Evolutionary conservation across 2,329 filamentous ascomycete species (phyloP).

Genomic region (Colletotrichum orbiculare): DNA sequence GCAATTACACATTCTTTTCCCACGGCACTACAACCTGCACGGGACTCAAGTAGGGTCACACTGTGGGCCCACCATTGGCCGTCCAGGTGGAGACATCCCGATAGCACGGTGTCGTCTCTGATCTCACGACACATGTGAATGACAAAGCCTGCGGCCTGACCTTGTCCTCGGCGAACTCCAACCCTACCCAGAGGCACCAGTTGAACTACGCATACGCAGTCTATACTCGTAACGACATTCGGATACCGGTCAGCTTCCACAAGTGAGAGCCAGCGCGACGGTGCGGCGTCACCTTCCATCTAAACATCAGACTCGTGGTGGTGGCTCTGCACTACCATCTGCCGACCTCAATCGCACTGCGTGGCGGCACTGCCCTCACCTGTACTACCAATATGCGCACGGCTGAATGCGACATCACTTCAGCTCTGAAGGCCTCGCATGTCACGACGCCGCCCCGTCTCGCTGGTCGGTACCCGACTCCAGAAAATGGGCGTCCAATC

Average conservation of each 20-base stretch:
- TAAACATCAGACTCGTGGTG: not conserved
- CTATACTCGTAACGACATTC: too few relatives aligned
- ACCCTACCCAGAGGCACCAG: conserved; percentile 3
- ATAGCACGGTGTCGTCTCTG: conserved; percentile 27
- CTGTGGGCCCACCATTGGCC: conserved; percentile 25
- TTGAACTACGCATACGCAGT: too few relatives aligned
- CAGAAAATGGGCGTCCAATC: too few relatives aligned
- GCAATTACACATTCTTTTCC: conserved; percentile 31
- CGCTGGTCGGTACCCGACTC: too few relatives aligned
- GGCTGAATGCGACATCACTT: conserved; percentile 18
- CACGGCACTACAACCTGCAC: conserved; percentile 9
- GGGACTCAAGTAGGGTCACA: conserved; percentile 16
- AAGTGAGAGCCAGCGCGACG: too few relatives aligned
- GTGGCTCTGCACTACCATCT: not conserved
- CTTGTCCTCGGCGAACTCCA: not conserved
- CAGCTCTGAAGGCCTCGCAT: conserved; percentile 17
- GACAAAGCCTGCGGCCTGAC: conserved; percentile 19
- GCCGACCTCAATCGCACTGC: conserved; percentile 6
- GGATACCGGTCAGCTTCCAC: too few relatives aligned
- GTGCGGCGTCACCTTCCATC: not conserved
- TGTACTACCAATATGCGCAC: conserved; percentile 7
- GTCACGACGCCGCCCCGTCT: not conserved
- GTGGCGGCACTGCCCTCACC: not conserved
- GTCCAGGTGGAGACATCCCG: conserved; percentile 12
- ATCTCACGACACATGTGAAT: conserved; percentile 34